Conservation (phyloP, 345 rosid species). For the Brassica carinata region DNA sequence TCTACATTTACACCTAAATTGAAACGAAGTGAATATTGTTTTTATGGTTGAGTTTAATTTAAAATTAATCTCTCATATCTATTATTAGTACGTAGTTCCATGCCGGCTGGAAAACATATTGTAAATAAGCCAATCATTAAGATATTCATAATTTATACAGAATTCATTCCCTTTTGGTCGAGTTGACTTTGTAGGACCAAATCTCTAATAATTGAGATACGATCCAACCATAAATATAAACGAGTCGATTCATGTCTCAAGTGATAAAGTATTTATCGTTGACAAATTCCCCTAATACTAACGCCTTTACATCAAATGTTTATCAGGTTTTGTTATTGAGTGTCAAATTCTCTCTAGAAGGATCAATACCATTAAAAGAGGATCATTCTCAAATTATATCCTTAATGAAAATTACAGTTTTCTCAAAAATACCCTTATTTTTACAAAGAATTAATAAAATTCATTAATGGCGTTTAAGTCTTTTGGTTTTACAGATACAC, state of each 20-base stretch:
- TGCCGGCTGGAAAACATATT: slow-evolving; percentile 10
- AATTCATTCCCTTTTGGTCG: slow-evolving; percentile 39
- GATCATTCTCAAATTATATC: no score
- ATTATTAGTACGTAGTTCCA: slow-evolving; percentile 16
- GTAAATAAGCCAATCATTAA: slow-evolving; percentile 28
- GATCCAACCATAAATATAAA: slow-evolving; percentile 18
- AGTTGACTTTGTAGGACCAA: slow-evolving; percentile 25
- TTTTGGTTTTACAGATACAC: no score
- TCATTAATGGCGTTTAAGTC: no score
- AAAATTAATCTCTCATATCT: not conserved
- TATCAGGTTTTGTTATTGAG: not conserved
- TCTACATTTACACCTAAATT: no score
- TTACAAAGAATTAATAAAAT: no score
- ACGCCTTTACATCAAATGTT: slow-evolving; percentile 11
- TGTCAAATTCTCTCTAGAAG: not conserved
- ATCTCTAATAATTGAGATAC: slow-evolving; percentile 31
- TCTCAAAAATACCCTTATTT: no score
- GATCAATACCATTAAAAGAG: no score
- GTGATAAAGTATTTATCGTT: slow-evolving; percentile 18
- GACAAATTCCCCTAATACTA: not conserved
- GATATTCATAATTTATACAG: slow-evolving; percentile 3
- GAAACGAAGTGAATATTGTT: not conserved
- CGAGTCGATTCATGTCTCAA: slow-evolving; percentile 27
- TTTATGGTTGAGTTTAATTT: slow-evolving; percentile 8
- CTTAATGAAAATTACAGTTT: no score